phyloP scores from a whole-genome alignment of 768 basidiomycete genomes.

The Sporobolomyces phaffii region DNA sequence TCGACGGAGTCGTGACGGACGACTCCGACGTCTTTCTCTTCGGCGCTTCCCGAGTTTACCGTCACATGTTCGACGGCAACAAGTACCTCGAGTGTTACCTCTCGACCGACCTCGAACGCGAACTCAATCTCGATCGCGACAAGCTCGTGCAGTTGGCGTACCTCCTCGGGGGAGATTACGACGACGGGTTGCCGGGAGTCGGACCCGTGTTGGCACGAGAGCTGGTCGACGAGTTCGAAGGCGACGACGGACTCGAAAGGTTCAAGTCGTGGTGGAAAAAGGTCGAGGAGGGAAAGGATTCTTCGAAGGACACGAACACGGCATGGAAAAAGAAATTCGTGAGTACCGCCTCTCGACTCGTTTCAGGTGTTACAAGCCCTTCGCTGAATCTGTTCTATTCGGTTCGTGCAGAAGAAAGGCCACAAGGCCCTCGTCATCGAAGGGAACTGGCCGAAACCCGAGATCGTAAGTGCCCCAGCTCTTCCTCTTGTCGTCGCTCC shows the following conservation, averaged over 20 bases:
- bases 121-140: constrained; percentile 78
- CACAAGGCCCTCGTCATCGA: constrained; percentile 76
- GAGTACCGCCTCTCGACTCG: constrained; percentile 3
- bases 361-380: not conserved
- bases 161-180: constrained; percentile 92
- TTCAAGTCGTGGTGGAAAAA: constrained; percentile 93
- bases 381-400: not conserved
- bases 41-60: constrained; percentile 88
- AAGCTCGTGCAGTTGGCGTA: constrained; percentile 84
- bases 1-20: constrained; percentile 97
- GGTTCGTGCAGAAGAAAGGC: constrained; percentile 66
- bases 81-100: constrained; percentile 98
- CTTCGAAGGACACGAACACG: constrained; percentile 56
- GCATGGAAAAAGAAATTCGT: constrained; percentile 59
- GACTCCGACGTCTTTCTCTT: constrained; percentile 99
- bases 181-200: constrained; percentile 81
- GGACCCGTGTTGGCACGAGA: constrained; percentile 98
- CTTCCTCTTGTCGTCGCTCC: not conserved
- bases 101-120: constrained; percentile 70
- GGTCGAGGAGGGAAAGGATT: constrained; percentile 85
- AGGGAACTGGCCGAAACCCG: constrained; percentile 83
- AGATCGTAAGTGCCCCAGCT: constrained; percentile 61
- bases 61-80: constrained; percentile 99
- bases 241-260: constrained; percentile 64
- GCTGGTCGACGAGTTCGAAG: constrained; percentile 84